Base-by-base conservation (phyloP, 441 rosid species). In the Theobroma grandiflorum region DNA sequence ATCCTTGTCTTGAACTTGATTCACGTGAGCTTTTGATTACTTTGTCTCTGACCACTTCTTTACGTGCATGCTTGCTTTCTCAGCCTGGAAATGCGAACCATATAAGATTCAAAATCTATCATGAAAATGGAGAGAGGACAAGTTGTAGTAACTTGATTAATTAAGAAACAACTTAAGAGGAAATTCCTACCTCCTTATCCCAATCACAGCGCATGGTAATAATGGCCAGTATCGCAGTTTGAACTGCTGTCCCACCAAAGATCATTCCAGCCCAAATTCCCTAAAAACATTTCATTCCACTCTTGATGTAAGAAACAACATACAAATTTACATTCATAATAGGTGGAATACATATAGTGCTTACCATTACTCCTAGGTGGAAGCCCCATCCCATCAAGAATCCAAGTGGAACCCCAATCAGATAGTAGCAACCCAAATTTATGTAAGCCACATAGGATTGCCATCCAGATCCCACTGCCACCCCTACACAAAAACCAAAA, bases 201-300 rank as follows among this genome's bases (percentile, higher is more conserved):
- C 99, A 96, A 57, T 96, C 95, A 63, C 99, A 96, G 45, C 90
- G 84, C 7, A 86, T 58, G n/a, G 93, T 89, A 12, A 96, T 90
- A 55, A 88, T 76, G 33, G 74, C 74, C 59, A 96, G 68, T 40
- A 94, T 85, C 80, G 90, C 20, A 9, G 98, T 96, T 52, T 96
- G 98, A 76, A 89, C 59, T 9, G 95, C 94, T 0, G 99, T 93
- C 53, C 99, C 99, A 26, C 98, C 98, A 38, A 93, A 90, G 0
- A 94, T 96, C 98, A 94, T 96, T 59, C 99, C 99, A 15, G 89
- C 95, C 98, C 98, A 96, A 18, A 96, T 93, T 40, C 98, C 98
- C 98, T 94, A 52, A 4, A 40, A 45, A 26, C 66, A 43, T 59
- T 37, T 62, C 42, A 74, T 42, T 57, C 38, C 20, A 58, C 76